phyloP scores from a whole-genome alignment of 306 rosid genomes.

The Prunus mira region DNA sequence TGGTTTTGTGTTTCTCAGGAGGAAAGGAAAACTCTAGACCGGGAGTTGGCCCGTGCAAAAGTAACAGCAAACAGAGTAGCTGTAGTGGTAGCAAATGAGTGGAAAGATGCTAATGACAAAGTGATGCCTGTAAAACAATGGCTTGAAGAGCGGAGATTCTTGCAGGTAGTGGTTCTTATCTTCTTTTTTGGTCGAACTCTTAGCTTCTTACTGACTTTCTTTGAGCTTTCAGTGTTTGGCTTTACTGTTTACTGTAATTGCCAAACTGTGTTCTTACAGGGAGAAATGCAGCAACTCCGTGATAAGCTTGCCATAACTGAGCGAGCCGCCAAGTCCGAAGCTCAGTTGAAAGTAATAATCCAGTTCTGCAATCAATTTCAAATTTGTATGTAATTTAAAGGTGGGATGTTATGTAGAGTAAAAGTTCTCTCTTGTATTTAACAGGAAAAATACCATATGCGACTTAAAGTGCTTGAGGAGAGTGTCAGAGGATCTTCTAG shows the following conservation, averaged over 20 bases:
- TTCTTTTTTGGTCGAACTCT: not conserved
- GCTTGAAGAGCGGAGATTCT: slow-evolving; percentile 95
- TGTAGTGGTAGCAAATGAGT: slow-evolving; percentile 93
- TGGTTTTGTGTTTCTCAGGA: slow-evolving; percentile 56
- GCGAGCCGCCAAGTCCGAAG: slow-evolving; percentile 89
- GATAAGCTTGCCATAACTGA: slow-evolving; percentile 87
- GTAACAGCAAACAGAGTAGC: slow-evolving; percentile 99
- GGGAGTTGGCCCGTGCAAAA: slow-evolving; percentile 98
- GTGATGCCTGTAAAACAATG: slow-evolving; percentile 99
- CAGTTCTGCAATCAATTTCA: slow-evolving; percentile 26
- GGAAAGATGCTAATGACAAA: slow-evolving; percentile 97
- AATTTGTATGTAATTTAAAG: not conserved
- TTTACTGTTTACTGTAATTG: slow-evolving; percentile 9
- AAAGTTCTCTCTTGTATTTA: slow-evolving; percentile 21
- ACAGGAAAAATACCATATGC: slow-evolving; percentile 87
- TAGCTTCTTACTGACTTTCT: not conserved
- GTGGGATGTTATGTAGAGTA: not conserved
- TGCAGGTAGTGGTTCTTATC: slow-evolving; percentile 53
- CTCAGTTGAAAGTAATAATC: slow-evolving; percentile 87
- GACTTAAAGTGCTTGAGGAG: slow-evolving; percentile 95
- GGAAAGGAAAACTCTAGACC: slow-evolving; percentile 93
- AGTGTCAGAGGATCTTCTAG: slow-evolving; percentile 78
- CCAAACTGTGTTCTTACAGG: slow-evolving; percentile 47
- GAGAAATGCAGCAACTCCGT: slow-evolving; percentile 98
- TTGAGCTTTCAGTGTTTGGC: slow-evolving; percentile 11